These are phyloP conservation scores for Trichoderma hamatum DNA, from an alignment of 2,329 filamentous ascomycete species.

Conservation along the genomic window DNA sequence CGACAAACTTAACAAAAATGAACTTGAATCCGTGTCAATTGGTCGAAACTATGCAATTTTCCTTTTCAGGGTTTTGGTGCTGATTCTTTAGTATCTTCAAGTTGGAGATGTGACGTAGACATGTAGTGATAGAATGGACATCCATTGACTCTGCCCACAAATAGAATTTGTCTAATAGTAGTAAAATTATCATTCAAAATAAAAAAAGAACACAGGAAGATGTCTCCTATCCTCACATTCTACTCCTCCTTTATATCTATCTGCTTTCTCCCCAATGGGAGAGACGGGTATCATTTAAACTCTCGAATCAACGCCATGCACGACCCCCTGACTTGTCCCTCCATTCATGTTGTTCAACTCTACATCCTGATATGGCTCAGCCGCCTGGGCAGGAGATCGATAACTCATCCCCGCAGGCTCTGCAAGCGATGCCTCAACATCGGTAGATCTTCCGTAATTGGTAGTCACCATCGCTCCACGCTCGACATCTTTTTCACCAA, in stretches of 20 bases:
- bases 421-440: slow-evolving; percentile 29
- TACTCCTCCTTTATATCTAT: neutral
- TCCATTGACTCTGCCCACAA: neutral
- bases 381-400: slow-evolving; percentile 17
- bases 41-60: neutral
- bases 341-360: slow-evolving; percentile 36
- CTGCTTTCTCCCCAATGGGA: neutral
- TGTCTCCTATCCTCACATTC: neutral
- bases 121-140: no score
- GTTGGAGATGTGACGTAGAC: neutral
- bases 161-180: neutral
- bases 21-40: neutral
- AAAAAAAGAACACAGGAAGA: neutral
- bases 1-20: neutral
- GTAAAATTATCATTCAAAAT: neutral
- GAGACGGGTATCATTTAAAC: slow-evolving; percentile 20
- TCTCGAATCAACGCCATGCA: neutral
- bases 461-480: slow-evolving; percentile 28
- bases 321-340: neutral
- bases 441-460: slow-evolving; percentile 36
- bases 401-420: slow-evolving; percentile 27
- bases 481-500: slow-evolving; percentile 45
- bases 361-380: slow-evolving; percentile 38
- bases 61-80: no score
- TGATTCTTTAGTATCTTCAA: neutral